Percentiles rank a stretch among this genome's conserved stretches.
Conservation (phyloP, 108 stramenopile species). For the Stephanodiscus triporus region DNA sequence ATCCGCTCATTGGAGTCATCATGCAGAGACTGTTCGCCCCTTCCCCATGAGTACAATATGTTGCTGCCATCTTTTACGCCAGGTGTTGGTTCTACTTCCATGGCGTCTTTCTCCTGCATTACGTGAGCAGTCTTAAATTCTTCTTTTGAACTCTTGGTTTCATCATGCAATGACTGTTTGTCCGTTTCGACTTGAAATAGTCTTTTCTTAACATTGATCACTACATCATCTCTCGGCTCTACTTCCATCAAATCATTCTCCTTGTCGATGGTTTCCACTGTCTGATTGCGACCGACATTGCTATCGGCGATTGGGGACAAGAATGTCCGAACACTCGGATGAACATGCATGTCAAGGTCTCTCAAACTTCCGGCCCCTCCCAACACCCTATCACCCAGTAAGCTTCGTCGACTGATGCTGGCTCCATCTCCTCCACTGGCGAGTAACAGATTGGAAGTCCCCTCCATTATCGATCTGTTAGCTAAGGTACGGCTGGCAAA, state of each 20-base stretch:
- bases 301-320: slow-evolving; percentile 11
- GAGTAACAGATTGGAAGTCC: slow-evolving; percentile 15
- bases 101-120: slow-evolving; percentile 14
- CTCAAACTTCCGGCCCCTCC: slow-evolving; percentile 24
- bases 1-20: slow-evolving; percentile 48
- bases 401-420: slow-evolving; percentile 6
- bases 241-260: slow-evolving; percentile 19
- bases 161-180: slow-evolving; percentile 57
- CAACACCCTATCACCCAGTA: slow-evolving; percentile 12
- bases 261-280: neutral
- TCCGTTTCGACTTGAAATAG: slow-evolving; percentile 61
- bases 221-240: slow-evolving; percentile 1
- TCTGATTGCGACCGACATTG: neutral
- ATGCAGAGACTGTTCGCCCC: slow-evolving; percentile 51
- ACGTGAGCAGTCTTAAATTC: neutral
- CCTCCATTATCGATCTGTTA: slow-evolving; percentile 36
- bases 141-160: slow-evolving; percentile 16
- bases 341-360: slow-evolving; percentile 41
- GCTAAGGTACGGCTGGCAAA: slow-evolving; percentile 35
- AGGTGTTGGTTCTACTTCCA: slow-evolving; percentile 7
- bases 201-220: slow-evolving; percentile 1
- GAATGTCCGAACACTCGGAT: slow-evolving; percentile 34
- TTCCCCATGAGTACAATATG: slow-evolving; percentile 59
- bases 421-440: slow-evolving; percentile 34
- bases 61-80: slow-evolving; percentile 11